Evolutionary conservation across 208 protist species (phyloP).

Genomic region (Endotrypanum monterogeii): DNA sequence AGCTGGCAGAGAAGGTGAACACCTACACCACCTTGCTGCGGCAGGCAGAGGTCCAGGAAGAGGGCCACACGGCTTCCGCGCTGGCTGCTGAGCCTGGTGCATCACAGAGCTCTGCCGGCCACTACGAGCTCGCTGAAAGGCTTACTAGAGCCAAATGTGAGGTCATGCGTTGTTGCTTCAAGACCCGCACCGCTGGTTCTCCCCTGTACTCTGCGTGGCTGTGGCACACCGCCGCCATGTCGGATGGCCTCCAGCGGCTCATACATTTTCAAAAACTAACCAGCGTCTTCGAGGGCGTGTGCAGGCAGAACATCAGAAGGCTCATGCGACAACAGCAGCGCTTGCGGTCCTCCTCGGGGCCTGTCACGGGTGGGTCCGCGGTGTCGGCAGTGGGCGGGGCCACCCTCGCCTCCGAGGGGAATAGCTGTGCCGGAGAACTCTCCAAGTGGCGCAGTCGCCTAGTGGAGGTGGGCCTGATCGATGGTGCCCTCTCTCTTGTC

Average conservation of each 20-base stretch:
- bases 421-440: constrained; percentile 15
- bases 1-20: constrained; percentile 35
- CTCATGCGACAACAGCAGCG: constrained; percentile 2
- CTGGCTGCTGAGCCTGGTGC: background rate
- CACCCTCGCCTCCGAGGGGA: background rate
- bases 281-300: constrained; percentile 49
- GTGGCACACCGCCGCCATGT: constrained; percentile 61
- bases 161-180: constrained; percentile 58
- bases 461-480: constrained; percentile 56
- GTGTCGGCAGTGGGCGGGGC: background rate
- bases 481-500: constrained; percentile 53
- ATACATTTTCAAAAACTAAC: constrained; percentile 77
- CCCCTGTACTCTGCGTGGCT: constrained; percentile 82
- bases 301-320: constrained; percentile 32
- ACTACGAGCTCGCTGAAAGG: constrained; percentile 18
- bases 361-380: background rate
- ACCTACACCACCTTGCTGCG: constrained; percentile 16
- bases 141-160: constrained; percentile 42
- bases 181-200: constrained; percentile 48
- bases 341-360: background rate
- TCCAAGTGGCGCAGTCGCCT: constrained; percentile 53
- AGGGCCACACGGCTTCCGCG: background rate
- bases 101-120: background rate
- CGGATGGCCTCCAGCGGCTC: constrained; percentile 64
- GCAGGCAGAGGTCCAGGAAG: constrained; percentile 18